Conservation (phyloP, 208 protist genomes). For the Leishmania tarentolae region DNA sequence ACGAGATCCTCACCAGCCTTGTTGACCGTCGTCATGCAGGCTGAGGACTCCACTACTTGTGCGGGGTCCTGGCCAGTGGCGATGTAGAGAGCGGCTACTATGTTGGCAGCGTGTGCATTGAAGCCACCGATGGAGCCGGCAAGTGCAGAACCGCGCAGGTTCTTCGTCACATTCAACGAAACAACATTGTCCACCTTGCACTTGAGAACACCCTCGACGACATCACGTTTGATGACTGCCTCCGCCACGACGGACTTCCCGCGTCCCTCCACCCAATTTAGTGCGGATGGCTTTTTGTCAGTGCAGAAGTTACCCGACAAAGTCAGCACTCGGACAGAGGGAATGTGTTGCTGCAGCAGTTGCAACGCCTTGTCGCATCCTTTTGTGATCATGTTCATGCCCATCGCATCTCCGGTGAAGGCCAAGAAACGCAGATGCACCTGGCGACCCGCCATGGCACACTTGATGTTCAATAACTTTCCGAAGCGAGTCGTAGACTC, state of each 20-base stretch:
- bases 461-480: slow-evolving; percentile 88
- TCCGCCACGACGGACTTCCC: slow-evolving; percentile 96
- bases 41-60: slow-evolving; percentile 97
- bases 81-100: slow-evolving; percentile 97
- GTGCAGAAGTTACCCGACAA: slow-evolving; percentile 98
- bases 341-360: slow-evolving; percentile 87
- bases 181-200: slow-evolving; percentile 92
- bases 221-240: slow-evolving; percentile 86
- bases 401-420: slow-evolving; percentile 98
- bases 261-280: slow-evolving; percentile 98
- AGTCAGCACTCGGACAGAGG: slow-evolving; percentile 90
- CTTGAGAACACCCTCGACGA: slow-evolving; percentile 95
- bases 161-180: slow-evolving; percentile 95
- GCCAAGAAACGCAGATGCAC: slow-evolving; percentile 95
- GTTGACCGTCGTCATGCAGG: slow-evolving; percentile 97
- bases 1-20: slow-evolving; percentile 91
- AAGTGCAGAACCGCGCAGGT: slow-evolving; percentile 97
- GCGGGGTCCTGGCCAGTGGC: slow-evolving; percentile 98
- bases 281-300: slow-evolving; percentile 98
- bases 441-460: slow-evolving; percentile 87
- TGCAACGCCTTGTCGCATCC: slow-evolving; percentile 93
- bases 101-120: slow-evolving; percentile 98
- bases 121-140: slow-evolving; percentile 97
- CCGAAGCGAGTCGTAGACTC: slow-evolving; percentile 95
- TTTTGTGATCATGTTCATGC: slow-evolving; percentile 99